These are phyloP conservation scores for Jatropha multifida DNA, from an alignment of 441 rosid genomes.

Conservation along the genomic window DNA sequence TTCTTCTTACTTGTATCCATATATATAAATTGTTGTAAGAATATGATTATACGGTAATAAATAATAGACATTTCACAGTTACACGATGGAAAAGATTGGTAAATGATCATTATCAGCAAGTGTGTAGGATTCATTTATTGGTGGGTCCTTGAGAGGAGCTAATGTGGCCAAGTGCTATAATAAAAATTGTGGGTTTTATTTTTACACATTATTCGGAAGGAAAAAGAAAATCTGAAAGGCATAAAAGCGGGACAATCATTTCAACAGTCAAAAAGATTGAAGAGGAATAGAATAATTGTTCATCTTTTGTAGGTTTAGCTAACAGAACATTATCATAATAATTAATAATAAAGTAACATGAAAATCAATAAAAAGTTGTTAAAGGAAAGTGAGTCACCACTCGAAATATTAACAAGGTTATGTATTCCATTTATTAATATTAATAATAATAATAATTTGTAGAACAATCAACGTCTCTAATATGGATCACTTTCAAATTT, in stretches of 20 bases:
- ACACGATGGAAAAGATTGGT: background rate
- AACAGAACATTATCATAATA: conserved; percentile 21
- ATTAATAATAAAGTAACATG: conserved; percentile 11
- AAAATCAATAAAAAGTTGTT: conserved; percentile 19
- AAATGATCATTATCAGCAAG: conserved; percentile 1
- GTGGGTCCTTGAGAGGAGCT: background rate
- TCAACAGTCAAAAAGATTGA: conserved; percentile 30
- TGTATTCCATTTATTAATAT: background rate
- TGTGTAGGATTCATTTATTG: background rate
- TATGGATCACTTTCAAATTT: too few species aligned
- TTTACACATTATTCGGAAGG: background rate
- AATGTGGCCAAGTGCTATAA: too few species aligned
- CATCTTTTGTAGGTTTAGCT: conserved; percentile 7
- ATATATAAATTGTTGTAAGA: too few species aligned
- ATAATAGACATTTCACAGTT: background rate
- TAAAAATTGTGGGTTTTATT: background rate
- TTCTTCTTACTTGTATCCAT: too few species aligned
- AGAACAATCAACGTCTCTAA: too few species aligned
- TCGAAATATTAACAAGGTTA: conserved; percentile 4
- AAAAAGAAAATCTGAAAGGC: background rate
- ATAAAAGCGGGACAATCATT: conserved; percentile 31
- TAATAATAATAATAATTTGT: too few species aligned
- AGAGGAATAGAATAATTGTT: conserved; percentile 26
- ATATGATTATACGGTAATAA: too few species aligned
- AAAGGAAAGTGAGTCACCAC: conserved; percentile 22